phyloP scores from a whole-genome alignment of 192 early-diverging fungal species.

The Pilaira anomala region DNA sequence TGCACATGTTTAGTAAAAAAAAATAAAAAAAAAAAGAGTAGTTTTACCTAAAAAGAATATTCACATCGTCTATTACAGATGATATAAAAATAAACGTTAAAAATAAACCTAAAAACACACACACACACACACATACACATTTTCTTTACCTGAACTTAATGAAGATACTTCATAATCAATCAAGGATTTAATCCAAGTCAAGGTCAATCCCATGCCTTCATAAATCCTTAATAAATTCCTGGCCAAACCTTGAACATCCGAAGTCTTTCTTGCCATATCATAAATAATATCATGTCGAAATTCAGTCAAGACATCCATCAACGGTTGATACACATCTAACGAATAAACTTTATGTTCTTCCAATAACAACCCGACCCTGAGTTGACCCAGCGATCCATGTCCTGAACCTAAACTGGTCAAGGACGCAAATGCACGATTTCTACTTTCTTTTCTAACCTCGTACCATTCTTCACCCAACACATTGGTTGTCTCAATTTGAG shows the following conservation, averaged over 20 bases:
- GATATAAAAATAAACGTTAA: too few species aligned
- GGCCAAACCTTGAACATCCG: conserved; percentile 40
- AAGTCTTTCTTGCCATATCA: conserved; percentile 33
- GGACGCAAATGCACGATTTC: conserved; percentile 28
- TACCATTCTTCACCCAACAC: conserved; percentile 26
- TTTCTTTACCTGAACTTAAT: conserved; percentile 34
- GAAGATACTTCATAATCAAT: conserved; percentile 48
- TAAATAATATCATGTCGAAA: conserved; percentile 44
- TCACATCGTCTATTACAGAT: conserved; percentile 46
- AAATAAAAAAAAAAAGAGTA: background rate
- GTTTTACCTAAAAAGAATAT: conserved; percentile 47
- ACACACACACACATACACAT: background rate
- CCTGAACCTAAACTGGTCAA: conserved; percentile 22
- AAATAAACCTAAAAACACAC: conserved; percentile 11
- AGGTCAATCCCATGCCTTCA: conserved; percentile 34
- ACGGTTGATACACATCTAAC: conserved; percentile 28
- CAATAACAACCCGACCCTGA: conserved; percentile 37
- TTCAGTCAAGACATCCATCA: conserved; percentile 42
- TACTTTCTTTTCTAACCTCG: conserved; percentile 25
- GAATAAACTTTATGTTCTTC: conserved; percentile 44
- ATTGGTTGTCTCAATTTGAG: conserved; percentile 3
- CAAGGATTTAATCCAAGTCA: conserved; percentile 42
- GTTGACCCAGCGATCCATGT: conserved; percentile 34
- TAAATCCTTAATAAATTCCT: conserved; percentile 41
- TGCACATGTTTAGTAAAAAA: too few species aligned